Evolutionary conservation across 1,284 basidiomycete species (phyloP).

Genomic region (Fomes fomentarius): DNA sequence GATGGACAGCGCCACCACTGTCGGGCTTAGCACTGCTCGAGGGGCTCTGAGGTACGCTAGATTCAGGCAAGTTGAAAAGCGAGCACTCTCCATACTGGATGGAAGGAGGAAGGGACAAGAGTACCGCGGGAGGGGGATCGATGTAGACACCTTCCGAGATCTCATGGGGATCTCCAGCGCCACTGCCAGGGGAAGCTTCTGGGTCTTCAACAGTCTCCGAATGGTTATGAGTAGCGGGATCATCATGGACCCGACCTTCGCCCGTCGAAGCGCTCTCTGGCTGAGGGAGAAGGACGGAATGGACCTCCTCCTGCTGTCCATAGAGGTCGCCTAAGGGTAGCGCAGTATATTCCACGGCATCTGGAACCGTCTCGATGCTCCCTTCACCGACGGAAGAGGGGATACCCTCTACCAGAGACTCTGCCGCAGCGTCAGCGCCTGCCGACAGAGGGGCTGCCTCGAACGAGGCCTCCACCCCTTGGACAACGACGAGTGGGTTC

Average conservation of each 20-base stretch:
- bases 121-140: slow-evolving; percentile 73
- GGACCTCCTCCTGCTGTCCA: neutral
- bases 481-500: neutral
- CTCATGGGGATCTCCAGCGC: slow-evolving; percentile 55
- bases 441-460: neutral
- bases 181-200: slow-evolving; percentile 10
- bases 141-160: slow-evolving; percentile 73
- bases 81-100: slow-evolving; percentile 47
- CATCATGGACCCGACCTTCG: neutral
- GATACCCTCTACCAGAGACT: neutral
- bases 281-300: neutral
- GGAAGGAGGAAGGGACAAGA: slow-evolving; percentile 51
- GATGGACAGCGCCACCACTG: slow-evolving; percentile 7
- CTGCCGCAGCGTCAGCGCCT: slow-evolving; percentile 13
- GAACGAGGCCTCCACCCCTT: slow-evolving; percentile 1
- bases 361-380: neutral
- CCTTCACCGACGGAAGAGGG: too few species aligned
- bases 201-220: neutral
- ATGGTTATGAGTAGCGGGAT: too few species aligned
- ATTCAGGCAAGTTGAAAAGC: slow-evolving; percentile 60
- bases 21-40: slow-evolving; percentile 20
- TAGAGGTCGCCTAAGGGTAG: neutral
- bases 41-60: slow-evolving; percentile 32
- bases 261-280: too few species aligned
- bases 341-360: neutral